Conservation (phyloP, 2,329 filamentous ascomycete species). For the Penicillium sp. region DNA sequence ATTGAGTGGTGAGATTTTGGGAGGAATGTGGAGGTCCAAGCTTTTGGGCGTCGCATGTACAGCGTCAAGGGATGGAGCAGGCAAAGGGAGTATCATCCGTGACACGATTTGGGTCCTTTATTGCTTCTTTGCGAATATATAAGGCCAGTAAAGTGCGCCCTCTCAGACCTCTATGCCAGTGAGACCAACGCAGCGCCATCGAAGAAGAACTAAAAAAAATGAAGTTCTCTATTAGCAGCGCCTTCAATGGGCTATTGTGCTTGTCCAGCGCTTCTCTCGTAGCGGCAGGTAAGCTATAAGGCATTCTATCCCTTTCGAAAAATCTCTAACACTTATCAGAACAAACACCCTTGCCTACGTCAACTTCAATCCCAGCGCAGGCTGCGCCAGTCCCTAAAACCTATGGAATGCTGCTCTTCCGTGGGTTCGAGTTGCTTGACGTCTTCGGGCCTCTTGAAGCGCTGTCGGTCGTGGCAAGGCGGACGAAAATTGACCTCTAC, state of each 20-base stretch:
- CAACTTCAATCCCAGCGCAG: background rate
- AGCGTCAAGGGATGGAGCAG: background rate
- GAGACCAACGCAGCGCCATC: background rate
- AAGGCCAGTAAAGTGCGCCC: background rate
- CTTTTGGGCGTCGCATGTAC: background rate
- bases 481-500: constrained; percentile 4
- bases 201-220: background rate
- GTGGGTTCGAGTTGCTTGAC: constrained; percentile 9
- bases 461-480: background rate
- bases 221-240: background rate
- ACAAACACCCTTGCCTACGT: background rate
- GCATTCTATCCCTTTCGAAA: background rate
- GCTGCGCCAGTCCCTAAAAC: background rate
- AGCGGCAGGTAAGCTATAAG: background rate
- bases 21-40: background rate
- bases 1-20: background rate
- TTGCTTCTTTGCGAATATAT: background rate
- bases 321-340: background rate
- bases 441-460: constrained; percentile 14
- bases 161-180: background rate
- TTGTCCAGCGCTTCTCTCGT: background rate
- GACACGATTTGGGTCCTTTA: background rate
- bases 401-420: constrained; percentile 12
- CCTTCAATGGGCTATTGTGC: background rate
- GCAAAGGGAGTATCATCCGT: background rate